A percentile compares a stretch with the other conserved stretches of the same genome.
Evolutionary conservation across 345 rosid species (phyloP).

Genomic region (Clausena lansium): DNA sequence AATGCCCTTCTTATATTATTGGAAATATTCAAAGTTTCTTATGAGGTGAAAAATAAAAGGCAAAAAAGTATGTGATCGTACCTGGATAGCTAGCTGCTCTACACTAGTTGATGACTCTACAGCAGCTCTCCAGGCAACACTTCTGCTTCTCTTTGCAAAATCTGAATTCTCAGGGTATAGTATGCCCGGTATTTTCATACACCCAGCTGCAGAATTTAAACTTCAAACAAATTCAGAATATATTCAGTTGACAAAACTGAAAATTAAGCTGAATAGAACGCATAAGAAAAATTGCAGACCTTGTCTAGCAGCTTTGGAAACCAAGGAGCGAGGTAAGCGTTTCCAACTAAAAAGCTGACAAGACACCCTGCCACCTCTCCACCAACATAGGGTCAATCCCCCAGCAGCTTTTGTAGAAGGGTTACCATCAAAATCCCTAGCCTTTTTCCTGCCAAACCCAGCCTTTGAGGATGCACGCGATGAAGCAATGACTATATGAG

Average conservation of each 20-base stretch:
- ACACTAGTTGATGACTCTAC: slow-evolving; percentile 77
- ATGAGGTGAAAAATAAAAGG: neutral
- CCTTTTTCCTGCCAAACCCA: slow-evolving; percentile 65
- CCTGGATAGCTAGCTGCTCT: slow-evolving; percentile 94
- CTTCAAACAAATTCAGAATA: slow-evolving; percentile 42
- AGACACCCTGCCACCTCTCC: slow-evolving; percentile 94
- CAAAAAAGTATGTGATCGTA: slow-evolving; percentile 16
- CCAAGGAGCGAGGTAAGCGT: slow-evolving; percentile 61
- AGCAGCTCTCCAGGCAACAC: slow-evolving; percentile 81
- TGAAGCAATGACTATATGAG: slow-evolving; percentile 59
- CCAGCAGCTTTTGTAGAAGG: slow-evolving; percentile 51
- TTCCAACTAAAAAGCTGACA: slow-evolving; percentile 83
- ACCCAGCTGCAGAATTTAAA: slow-evolving; percentile 72
- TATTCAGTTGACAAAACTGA: slow-evolving; percentile 23
- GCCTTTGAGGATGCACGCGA: slow-evolving; percentile 56
- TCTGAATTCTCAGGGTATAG: slow-evolving; percentile 87
- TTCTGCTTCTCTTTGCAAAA: slow-evolving; percentile 78
- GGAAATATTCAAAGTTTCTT: neutral
- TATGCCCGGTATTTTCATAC: slow-evolving; percentile 65
- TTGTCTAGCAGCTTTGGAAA: slow-evolving; percentile 86
- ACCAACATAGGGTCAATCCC: slow-evolving; percentile 77
- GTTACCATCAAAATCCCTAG: slow-evolving; percentile 49
- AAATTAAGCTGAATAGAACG: slow-evolving; percentile 10
- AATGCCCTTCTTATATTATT: neutral
- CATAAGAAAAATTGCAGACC: slow-evolving; percentile 51